Base-by-base conservation (phyloP, 345 rosid genomes). In the Dipteronia sinensis region DNA sequence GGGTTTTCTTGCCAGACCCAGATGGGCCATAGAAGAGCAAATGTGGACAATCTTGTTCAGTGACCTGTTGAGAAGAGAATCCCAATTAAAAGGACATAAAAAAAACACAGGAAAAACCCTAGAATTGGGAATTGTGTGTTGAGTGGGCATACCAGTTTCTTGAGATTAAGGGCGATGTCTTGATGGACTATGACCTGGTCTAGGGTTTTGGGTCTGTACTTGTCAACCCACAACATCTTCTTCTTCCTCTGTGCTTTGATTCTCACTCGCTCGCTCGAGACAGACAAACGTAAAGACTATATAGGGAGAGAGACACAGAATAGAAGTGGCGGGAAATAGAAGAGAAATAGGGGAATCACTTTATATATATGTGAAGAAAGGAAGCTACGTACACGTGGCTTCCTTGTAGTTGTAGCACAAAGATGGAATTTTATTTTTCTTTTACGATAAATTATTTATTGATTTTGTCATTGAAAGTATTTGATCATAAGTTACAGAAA, bases 1-100 rank as follows among this genome's bases (percentile, higher is more conserved):
- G 98, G 92, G 98, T 96, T 94, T 96, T 96, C 91, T 96, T 96
- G 86, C 99, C 99, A 29, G 95, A 90, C 25, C 99, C 99, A 69
- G 97, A 86, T 5, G 98, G 98, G 5, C 99, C 99, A 84, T 92
- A 94, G 91, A 96, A 94, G 73, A 96, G 97, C 85, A 96, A 85
- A 81, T 96, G 99, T 4, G 97, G 99, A 68, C 97, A 96, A 78
- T 96, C 98, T 75, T 96, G 99, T 80, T 96, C 97, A 10, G 90
- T 58, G 2, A 96, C 99, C 99, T 95, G 71, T 64, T 47, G 40
- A 16, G 10, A 58, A 58, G 61, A 7, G n/a, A 53, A 53, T 9
- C 12, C n/a, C 47, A 29, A 22, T 3, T 19, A 47, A n/a, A n/a
- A 2, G 17, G 46, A 42, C 46, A 42, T 42, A 8, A 58, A 51